Percentiles rank a stretch among this genome's conserved stretches.
phyloP scores from a whole-genome alignment of 176 grass and related monocot species.

The Stipa capillata region DNA sequence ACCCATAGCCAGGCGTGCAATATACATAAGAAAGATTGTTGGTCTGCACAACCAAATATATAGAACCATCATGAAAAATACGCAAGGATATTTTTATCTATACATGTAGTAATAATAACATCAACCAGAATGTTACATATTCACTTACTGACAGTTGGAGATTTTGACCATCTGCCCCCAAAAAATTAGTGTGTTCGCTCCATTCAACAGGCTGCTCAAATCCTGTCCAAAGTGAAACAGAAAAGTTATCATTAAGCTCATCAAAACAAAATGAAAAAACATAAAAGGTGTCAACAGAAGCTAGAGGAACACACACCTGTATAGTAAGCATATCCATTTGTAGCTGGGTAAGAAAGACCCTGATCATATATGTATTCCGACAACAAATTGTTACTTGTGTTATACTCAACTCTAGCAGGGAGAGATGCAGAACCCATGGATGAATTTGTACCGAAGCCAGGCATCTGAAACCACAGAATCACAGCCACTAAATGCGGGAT shows the following conservation, averaged over 20 bases:
- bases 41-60: constrained; percentile 39
- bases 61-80: background rate
- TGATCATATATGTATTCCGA: constrained; percentile 49
- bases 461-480: constrained; percentile 49
- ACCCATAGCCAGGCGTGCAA: constrained; percentile 65
- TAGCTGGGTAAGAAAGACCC: constrained; percentile 49
- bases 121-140: background rate
- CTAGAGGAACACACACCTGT: constrained; percentile 30
- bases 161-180: constrained; percentile 61
- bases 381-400: constrained; percentile 29
- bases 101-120: background rate
- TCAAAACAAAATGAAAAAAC: background rate
- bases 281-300: background rate
- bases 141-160: constrained; percentile 26
- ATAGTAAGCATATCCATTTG: constrained; percentile 47
- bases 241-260: background rate
- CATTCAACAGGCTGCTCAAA: constrained; percentile 47
- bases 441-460: constrained; percentile 32
- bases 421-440: constrained; percentile 24
- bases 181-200: constrained; percentile 36
- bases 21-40: constrained; percentile 55
- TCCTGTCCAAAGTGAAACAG: constrained; percentile 23
- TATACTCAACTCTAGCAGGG: constrained; percentile 32
- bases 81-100: background rate
- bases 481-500: background rate